phyloP scores from a whole-genome alignment of 305 asterid species.

The Plantago coronopus region DNA sequence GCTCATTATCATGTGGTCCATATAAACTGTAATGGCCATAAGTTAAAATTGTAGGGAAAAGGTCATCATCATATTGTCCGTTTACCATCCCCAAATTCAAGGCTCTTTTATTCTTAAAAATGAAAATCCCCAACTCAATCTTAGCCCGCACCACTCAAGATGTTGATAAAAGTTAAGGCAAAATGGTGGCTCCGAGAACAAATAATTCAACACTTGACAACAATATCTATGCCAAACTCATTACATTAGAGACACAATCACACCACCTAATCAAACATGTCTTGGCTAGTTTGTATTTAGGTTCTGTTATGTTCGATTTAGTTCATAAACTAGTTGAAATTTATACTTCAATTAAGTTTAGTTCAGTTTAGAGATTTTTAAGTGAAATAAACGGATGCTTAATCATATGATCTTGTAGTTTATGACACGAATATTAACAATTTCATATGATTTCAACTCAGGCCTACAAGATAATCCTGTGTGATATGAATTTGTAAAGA shows the following conservation, averaged over 20 bases:
- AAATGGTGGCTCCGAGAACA: conserved; percentile 44
- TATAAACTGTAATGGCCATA: no score
- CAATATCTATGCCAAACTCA: neutral
- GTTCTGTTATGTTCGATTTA: neutral
- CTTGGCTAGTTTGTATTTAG: neutral
- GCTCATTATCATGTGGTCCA: no score
- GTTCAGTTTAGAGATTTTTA: no score
- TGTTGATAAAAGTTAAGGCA: conserved; percentile 62
- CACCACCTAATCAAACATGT: neutral
- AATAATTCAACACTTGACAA: conserved; percentile 10
- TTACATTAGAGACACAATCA: conserved; percentile 3
- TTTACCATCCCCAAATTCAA: conserved; percentile 24
- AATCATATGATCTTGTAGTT: no score
- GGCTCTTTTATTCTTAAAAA: conserved; percentile 11
- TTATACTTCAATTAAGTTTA: no score
- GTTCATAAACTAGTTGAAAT: neutral
- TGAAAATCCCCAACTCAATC: conserved; percentile 28
- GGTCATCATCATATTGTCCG: conserved; percentile 12
- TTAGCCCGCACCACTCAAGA: conserved; percentile 32
- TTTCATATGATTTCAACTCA: no score
- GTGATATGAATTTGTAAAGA: no score
- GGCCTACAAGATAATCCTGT: no score
- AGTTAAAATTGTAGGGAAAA: no score
- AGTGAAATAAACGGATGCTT: no score
- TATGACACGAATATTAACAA: no score